phyloP scores from a whole-genome alignment of 768 basidiomycete genomes.

The Pulveroboletus frians region DNA sequence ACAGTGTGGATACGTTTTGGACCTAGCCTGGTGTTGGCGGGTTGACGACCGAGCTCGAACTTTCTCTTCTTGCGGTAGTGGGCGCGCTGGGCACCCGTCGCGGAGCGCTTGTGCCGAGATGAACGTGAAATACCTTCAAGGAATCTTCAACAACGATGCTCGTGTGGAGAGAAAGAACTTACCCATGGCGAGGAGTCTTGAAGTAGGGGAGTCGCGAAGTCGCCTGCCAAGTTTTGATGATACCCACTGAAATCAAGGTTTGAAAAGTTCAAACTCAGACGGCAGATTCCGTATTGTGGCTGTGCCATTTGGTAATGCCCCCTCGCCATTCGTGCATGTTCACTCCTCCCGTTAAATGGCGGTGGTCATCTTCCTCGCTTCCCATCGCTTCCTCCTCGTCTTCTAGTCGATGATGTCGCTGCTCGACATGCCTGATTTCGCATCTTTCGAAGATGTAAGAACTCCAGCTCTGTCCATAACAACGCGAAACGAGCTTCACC shows the following conservation, averaged over 20 bases:
- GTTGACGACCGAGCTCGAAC: conserved; percentile 98
- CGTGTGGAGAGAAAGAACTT: conserved; percentile 35
- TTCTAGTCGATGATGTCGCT: conserved; percentile 17
- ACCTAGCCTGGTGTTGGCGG: conserved; percentile 96
- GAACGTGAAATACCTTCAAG: conserved; percentile 89
- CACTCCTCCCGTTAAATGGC: conserved; percentile 17
- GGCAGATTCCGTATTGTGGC: conserved; percentile 24
- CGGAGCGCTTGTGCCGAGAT: conserved; percentile 96
- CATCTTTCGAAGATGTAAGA: conserved; percentile 42
- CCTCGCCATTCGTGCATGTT: conserved; percentile 23
- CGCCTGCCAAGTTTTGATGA: conserved; percentile 47
- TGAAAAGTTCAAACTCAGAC: conserved; percentile 26
- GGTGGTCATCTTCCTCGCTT: conserved; percentile 19
- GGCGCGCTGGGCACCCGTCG: conserved; percentile 85
- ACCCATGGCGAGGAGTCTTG: conserved; percentile 78
- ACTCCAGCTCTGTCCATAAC: conserved; percentile 41
- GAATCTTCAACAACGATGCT: conserved; percentile 8
- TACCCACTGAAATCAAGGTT: conserved; percentile 39
- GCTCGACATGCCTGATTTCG: conserved; percentile 30
- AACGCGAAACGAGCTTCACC: conserved; percentile 65
- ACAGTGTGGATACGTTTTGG: conserved; percentile 93
- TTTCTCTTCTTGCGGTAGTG: conserved; percentile 99
- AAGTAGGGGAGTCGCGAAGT: conserved; percentile 44
- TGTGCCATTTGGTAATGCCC: background rate
- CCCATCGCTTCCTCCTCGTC: conserved; percentile 19